A percentile compares a stretch with the other conserved stretches of the same genome.
Evolutionary conservation across 2,329 filamentous ascomycete species (phyloP).

Genomic region (Drechmeria coniospora): DNA sequence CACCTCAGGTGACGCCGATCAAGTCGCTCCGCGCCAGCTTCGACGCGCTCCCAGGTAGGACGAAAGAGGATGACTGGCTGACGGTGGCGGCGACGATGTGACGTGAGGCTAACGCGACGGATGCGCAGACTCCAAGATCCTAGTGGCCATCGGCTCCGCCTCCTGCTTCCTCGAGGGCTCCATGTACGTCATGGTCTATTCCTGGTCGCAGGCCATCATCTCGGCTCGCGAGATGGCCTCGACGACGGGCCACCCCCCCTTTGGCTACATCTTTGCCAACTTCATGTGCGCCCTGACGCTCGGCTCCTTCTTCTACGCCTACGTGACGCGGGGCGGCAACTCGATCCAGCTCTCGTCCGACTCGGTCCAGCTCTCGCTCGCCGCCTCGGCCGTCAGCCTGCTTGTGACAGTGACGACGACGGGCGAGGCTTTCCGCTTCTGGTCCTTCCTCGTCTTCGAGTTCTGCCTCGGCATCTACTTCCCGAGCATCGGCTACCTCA

Average conservation of each 20-base stretch:
- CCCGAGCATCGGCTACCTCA: slow-evolving; percentile 37
- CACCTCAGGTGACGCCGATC: too few species aligned
- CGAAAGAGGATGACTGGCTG: too few species aligned
- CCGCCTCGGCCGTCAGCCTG: neutral
- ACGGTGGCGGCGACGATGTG: neutral
- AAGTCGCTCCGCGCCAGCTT: neutral
- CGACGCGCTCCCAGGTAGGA: too few species aligned
- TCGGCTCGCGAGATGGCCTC: slow-evolving; percentile 16
- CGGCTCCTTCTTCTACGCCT: slow-evolving; percentile 22
- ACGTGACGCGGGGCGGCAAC: neutral
- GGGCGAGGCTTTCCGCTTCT: slow-evolving; percentile 29
- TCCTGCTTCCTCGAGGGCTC: slow-evolving; percentile 43
- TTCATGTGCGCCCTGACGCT: slow-evolving; percentile 42
- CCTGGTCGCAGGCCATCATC: slow-evolving; percentile 40
- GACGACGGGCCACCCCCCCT: slow-evolving; percentile 14
- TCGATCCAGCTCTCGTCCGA: neutral
- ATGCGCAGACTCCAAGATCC: too few species aligned
- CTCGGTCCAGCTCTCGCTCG: neutral
- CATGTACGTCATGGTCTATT: slow-evolving; percentile 48
- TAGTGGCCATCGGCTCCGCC: slow-evolving; percentile 27
- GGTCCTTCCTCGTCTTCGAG: slow-evolving; percentile 41
- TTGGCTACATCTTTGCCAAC: slow-evolving; percentile 35
- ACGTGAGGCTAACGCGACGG: slow-evolving; percentile 8
- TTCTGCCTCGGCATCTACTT: slow-evolving; percentile 41
- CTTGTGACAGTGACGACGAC: slow-evolving; percentile 14